phyloP scores from a whole-genome alignment of 768 basidiomycete species.

The Tulasnella sp. region DNA sequence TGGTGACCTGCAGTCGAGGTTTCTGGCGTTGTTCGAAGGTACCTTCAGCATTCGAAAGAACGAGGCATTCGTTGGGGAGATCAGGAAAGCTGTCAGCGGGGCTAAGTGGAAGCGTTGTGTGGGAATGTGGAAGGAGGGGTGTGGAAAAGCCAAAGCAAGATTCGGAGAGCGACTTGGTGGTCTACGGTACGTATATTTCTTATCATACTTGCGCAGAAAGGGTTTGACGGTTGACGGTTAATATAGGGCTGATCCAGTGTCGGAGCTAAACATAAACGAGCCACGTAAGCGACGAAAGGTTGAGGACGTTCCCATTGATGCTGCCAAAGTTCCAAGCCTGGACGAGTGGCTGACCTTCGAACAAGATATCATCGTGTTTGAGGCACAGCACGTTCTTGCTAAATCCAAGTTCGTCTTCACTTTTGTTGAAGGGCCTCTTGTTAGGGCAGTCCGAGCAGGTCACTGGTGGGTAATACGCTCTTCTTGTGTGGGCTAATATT shows the following conservation, averaged over 20 bases:
- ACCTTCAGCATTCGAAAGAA: conserved; percentile 91
- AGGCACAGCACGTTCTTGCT: conserved; percentile 77
- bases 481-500: conserved; percentile 5
- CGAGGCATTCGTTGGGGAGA: conserved; percentile 68
- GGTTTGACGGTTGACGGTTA: no score
- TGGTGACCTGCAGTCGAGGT: conserved; percentile 54
- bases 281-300: conserved; percentile 67
- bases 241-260: not conserved
- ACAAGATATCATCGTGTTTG: conserved; percentile 63
- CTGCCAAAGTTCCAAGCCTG: conserved; percentile 8
- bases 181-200: conserved; percentile 1
- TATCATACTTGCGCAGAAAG: no score
- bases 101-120: conserved; percentile 78
- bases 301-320: conserved; percentile 19
- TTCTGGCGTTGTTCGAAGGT: conserved; percentile 67
- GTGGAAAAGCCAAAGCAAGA: conserved; percentile 18
- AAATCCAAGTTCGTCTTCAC: conserved; percentile 87
- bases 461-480: conserved; percentile 53
- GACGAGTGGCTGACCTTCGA: conserved; percentile 59
- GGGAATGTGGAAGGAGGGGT: conserved; percentile 73
- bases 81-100: conserved; percentile 70
- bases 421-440: conserved; percentile 93
- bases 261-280: conserved; percentile 25
- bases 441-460: conserved; percentile 76
- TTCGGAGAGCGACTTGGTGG: not conserved